A percentile compares a stretch with the other conserved stretches of the same genome.
These are phyloP conservation scores for Cocos nucifera DNA, from an alignment of 176 grass and related monocot species.

Conservation along the genomic window DNA sequence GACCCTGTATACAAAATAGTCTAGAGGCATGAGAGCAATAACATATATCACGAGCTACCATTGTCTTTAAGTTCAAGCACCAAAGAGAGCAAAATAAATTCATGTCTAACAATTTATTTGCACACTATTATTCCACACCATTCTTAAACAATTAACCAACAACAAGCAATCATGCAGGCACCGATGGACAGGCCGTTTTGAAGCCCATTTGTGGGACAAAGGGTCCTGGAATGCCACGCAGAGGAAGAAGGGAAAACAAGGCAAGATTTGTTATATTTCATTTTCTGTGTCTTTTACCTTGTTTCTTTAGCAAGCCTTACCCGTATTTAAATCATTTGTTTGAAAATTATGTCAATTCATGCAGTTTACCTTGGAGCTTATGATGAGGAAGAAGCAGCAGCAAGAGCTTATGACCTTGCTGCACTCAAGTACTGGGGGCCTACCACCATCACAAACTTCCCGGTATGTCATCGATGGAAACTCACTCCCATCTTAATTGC, in stretches of 20 bases:
- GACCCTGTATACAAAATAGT: no score
- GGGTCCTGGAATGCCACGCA: slow-evolving; percentile 66
- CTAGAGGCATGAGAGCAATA: no score
- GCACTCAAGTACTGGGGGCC: slow-evolving; percentile 73
- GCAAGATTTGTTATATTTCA: slow-evolving; percentile 2
- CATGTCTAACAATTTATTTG: no score
- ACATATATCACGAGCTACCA: no score
- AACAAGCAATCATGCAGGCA: slow-evolving; percentile 23
- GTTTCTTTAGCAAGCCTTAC: not conserved
- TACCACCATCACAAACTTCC: slow-evolving; percentile 54
- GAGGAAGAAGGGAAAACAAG: slow-evolving; percentile 74
- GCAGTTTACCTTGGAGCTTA: slow-evolving; percentile 63
- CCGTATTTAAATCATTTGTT: not conserved
- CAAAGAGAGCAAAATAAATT: not conserved
- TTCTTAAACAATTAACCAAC: not conserved
- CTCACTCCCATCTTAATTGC: not conserved
- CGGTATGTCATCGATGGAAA: slow-evolving; percentile 11
- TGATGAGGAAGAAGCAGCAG: slow-evolving; percentile 61
- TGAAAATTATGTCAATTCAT: not conserved
- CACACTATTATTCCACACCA: no score
- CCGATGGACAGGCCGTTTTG: slow-evolving; percentile 59
- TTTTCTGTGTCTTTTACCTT: not conserved
- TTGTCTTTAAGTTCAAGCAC: not conserved
- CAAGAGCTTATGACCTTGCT: slow-evolving; percentile 58
- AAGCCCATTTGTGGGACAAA: slow-evolving; percentile 72